Evolutionary conservation across 2,329 filamentous ascomycete genomes (phyloP).

Genomic region (Sclerotinia glacialis): DNA sequence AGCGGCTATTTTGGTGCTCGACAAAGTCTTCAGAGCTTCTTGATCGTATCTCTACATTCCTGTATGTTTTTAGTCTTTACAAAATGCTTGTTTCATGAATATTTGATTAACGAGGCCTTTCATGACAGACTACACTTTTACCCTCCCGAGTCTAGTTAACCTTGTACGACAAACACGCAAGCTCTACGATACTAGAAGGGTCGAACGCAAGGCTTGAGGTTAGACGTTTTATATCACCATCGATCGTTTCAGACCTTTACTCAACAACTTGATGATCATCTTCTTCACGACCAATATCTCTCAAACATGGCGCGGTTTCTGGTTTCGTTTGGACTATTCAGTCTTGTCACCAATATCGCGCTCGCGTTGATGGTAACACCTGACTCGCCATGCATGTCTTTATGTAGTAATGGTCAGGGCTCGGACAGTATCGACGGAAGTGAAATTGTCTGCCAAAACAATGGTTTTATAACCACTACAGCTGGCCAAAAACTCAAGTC

Average conservation of each 20-base stretch:
- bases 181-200: neutral
- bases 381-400: slow-evolving; percentile 49
- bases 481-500: slow-evolving; percentile 33
- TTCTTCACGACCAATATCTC: neutral
- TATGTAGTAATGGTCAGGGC: slow-evolving; percentile 44
- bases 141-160: neutral
- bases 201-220: neutral
- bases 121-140: neutral
- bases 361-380: slow-evolving; percentile 48
- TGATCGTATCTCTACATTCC: neutral
- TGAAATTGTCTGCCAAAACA: slow-evolving; percentile 44
- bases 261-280: neutral
- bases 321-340: slow-evolving; percentile 1
- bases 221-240: neutral
- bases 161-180: slow-evolving; percentile 1
- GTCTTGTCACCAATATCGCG: neutral
- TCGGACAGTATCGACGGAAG: slow-evolving; percentile 43
- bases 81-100: neutral
- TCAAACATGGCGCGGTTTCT: slow-evolving; percentile 10
- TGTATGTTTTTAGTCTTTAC: neutral
- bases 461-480: slow-evolving; percentile 28
- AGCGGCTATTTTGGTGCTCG: neutral
- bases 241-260: neutral
- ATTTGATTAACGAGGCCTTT: neutral
- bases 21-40: neutral